Evolutionary conservation across 345 rosid genomes (phyloP).

Genomic region (Pistacia integerrima): DNA sequence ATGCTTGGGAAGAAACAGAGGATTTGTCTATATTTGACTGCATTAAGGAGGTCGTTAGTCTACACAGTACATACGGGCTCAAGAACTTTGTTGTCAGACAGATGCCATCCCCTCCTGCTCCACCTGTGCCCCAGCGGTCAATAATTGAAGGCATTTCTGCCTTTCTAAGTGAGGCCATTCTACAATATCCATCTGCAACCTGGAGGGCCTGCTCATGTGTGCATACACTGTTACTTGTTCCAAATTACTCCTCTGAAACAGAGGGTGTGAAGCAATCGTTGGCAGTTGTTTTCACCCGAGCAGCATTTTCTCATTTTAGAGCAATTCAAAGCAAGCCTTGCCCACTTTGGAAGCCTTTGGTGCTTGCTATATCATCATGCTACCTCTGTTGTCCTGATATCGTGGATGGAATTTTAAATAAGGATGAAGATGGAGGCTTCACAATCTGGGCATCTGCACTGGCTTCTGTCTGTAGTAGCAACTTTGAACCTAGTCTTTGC

Average conservation of each 20-base stretch:
- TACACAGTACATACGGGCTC: constrained; percentile 53
- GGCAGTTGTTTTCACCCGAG: constrained; percentile 48
- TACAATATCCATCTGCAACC: constrained; percentile 74
- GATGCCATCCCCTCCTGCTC: constrained; percentile 70
- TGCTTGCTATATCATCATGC: constrained; percentile 81
- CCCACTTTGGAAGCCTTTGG: constrained; percentile 70
- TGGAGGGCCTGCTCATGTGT: constrained; percentile 80
- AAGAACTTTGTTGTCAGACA: constrained; percentile 47
- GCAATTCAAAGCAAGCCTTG: constrained; percentile 58
- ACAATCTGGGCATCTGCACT: constrained; percentile 68
- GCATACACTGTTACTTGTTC: constrained; percentile 69
- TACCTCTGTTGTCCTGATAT: constrained; percentile 57
- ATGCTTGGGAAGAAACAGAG: constrained; percentile 92
- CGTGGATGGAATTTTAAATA: constrained; percentile 57
- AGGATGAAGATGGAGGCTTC: constrained; percentile 58
- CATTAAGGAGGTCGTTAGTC: constrained; percentile 70
- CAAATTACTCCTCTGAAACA: constrained; percentile 54
- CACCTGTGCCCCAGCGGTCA: constrained; percentile 66
- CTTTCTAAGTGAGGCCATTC: constrained; percentile 69
- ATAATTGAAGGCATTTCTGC: constrained; percentile 71
- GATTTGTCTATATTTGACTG: constrained; percentile 78
- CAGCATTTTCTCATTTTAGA: constrained; percentile 72
- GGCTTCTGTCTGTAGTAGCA: constrained; percentile 42
- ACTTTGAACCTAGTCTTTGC: constrained; percentile 45
- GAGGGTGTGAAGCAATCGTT: constrained; percentile 59